Conservation (phyloP, 306 rosid genomes). For the Vachellia pachyceras region DNA sequence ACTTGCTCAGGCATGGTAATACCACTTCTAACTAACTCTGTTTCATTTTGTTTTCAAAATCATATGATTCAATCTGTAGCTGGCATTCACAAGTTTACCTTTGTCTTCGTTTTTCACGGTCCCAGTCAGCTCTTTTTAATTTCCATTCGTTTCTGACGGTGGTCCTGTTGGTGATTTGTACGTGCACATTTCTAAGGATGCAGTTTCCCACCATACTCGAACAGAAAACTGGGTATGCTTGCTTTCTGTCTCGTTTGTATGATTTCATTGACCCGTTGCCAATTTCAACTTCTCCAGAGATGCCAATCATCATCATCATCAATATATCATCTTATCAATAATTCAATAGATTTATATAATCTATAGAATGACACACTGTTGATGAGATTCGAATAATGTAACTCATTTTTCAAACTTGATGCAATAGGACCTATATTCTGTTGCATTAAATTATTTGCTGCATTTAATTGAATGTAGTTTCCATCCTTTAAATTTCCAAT, state of each 20-base stretch:
- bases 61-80: not conserved
- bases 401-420: not conserved
- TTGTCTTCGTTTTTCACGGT: not conserved
- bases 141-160: constrained; percentile 85
- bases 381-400: not conserved
- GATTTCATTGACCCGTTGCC: constrained; percentile 2
- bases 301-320: not conserved
- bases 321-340: not conserved
- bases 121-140: constrained; percentile 85
- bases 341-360: not conserved
- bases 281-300: not conserved
- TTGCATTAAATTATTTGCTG: not conserved
- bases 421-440: not conserved
- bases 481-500: not conserved
- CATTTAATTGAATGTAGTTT: not conserved
- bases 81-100: not conserved
- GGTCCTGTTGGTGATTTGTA: constrained; percentile 74
- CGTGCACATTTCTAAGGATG: constrained; percentile 84
- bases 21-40: not conserved
- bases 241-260: not conserved
- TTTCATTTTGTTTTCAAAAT: not conserved
- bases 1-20: constrained; percentile 47
- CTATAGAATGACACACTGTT: not conserved
- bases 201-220: constrained; percentile 78
- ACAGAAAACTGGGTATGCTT: constrained; percentile 73